Base-by-base conservation (phyloP, 1,284 basidiomycete genomes). In the Veloboletus limbatus region DNA sequence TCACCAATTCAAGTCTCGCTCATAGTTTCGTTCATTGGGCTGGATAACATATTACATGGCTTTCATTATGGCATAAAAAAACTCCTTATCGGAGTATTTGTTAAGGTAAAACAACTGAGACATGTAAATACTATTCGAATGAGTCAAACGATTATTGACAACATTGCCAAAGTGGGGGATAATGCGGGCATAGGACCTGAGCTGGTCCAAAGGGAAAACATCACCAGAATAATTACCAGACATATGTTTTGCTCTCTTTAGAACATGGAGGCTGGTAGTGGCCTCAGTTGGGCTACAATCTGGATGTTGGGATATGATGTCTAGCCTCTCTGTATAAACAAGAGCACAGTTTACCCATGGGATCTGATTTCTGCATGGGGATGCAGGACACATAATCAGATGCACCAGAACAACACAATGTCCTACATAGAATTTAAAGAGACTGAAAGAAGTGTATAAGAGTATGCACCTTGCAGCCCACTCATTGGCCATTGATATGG, bases 81-180 rank as follows among this genome's bases (percentile, higher is more conserved):
- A 42, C 13, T 66, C 61, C 41, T 68, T 66, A 21, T 57, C 50
- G 38, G 63, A 65, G 43, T 62, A 68, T 31, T 59, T 63, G 40
- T 67, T 62, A 22, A 67, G 41, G 24, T 48, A 60, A 42, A 62
- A 62, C 16, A 62, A 54, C 3, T 47, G 28, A 16, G 49, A 51
- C 33, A 47, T 59, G 6, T 54, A 43, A 6, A 57, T 37, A 31
- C 56, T 56, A 38, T 53, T 67, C 24, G 45, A 45, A 10, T 49
- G 51, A 2, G 49, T 59, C 14, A 67, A 48, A 13, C 49, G 26
- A 4, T 37, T 28, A 51, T 66, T 54, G 8, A 65, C 63, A 26
- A 49, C 50, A 11, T 26, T 38, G 7, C 62, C 63, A 48, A 66
- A 57, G 4, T 43, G 37, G 18, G 37, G 38, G 22, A 42, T 38